phyloP scores from a whole-genome alignment of 2,329 filamentous ascomycete genomes.

The Venturia aucupariae region DNA sequence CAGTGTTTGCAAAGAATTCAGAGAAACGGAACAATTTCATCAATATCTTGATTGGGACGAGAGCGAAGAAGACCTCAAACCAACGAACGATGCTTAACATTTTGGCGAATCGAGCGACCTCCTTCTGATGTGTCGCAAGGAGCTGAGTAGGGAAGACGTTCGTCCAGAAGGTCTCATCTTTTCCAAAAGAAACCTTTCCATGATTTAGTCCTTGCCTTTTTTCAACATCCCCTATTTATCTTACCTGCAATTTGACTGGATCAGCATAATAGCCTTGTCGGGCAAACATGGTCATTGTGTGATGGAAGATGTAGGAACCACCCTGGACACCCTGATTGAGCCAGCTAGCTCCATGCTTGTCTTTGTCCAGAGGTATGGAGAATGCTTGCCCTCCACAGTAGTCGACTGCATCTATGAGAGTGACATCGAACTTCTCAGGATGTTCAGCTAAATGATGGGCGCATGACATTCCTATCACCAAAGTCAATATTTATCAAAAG shows the following conservation, averaged over 20 bases:
- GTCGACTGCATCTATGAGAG: conserved; percentile 48
- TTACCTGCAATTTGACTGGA: conserved; percentile 48
- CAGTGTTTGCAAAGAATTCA: conserved; percentile 59
- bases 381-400: conserved; percentile 54
- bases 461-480: conserved; percentile 51
- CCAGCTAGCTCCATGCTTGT: conserved; percentile 49
- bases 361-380: conserved; percentile 46
- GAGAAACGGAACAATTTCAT: conserved; percentile 60
- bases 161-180: conserved; percentile 55
- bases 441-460: conserved; percentile 58
- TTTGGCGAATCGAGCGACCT: conserved; percentile 45
- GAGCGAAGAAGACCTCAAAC: conserved; percentile 51
- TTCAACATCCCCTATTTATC: neutral
- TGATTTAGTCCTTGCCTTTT: neutral
- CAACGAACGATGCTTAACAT: conserved; percentile 49
- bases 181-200: conserved; percentile 49
- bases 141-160: conserved; percentile 55
- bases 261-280: conserved; percentile 47
- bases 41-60: conserved; percentile 54
- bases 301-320: conserved; percentile 56
- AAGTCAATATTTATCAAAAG: neutral
- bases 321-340: conserved; percentile 57
- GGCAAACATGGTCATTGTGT: conserved; percentile 57
- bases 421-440: conserved; percentile 56
- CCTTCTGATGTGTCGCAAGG: conserved; percentile 44